A percentile compares a stretch with the other conserved stretches of the same genome.
phyloP scores from a whole-genome alignment of 1,139 yeast genomes.

The Pichia sp. region DNA sequence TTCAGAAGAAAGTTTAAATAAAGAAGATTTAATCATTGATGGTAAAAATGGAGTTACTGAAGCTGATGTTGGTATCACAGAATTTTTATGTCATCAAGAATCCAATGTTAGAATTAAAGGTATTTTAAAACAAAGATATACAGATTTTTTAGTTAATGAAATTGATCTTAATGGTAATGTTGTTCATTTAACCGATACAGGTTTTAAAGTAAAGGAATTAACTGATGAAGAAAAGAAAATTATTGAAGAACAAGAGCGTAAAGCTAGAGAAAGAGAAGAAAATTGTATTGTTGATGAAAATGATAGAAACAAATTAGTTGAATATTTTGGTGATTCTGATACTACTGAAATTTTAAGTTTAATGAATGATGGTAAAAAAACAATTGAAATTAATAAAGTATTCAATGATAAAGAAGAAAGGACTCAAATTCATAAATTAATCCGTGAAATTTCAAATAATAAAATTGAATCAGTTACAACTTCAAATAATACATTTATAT shows the following conservation, averaged over 20 bases:
- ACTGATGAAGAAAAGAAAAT: slow-evolving; percentile 37
- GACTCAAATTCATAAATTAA: slow-evolving; percentile 67
- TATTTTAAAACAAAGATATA: slow-evolving; percentile 75
- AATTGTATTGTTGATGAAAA: slow-evolving; percentile 40
- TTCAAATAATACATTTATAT: slow-evolving; percentile 54
- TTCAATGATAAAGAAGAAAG: slow-evolving; percentile 67
- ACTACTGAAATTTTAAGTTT: slow-evolving; percentile 48
- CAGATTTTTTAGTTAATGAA: slow-evolving; percentile 94
- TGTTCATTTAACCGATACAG: slow-evolving; percentile 69
- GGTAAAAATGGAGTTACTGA: slow-evolving; percentile 40
- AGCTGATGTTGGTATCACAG: slow-evolving; percentile 78
- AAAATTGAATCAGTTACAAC: slow-evolving; percentile 77
- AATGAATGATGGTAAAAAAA: slow-evolving; percentile 48
- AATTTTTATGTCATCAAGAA: slow-evolving; percentile 32
- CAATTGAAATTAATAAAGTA: slow-evolving; percentile 48
- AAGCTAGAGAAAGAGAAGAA: slow-evolving; percentile 30
- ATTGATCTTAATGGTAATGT: slow-evolving; percentile 64
- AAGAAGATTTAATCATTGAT: too few relatives aligned
- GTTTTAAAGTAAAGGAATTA: slow-evolving; percentile 54
- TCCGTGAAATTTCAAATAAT: slow-evolving; percentile 69
- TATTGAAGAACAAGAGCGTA: slow-evolving; percentile 31
- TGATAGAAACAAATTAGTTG: slow-evolving; percentile 42
- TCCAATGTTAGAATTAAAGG: slow-evolving; percentile 64
- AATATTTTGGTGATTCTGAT: slow-evolving; percentile 54
- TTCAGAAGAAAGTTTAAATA: too few relatives aligned